Base-by-base conservation (phyloP, 805 yeast genomes). In the Brettanomyces nanus region DNA sequence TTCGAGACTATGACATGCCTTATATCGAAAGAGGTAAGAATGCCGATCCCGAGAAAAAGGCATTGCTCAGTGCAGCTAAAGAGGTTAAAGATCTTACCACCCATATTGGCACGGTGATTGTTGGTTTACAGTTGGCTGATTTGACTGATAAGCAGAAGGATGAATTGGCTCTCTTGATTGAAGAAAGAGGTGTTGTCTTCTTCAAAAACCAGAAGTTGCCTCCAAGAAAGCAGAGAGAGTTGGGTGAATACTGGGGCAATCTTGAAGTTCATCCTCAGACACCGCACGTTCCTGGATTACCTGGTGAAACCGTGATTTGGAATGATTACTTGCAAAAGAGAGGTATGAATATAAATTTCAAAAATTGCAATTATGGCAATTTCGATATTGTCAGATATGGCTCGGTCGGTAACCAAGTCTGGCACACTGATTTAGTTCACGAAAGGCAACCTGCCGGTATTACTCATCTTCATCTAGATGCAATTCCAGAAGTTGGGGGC, bases 381-480 rank as follows among this genome's bases (percentile, higher is more conserved):
- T 49, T 47, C 45, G 48, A 42, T 38, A 18, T 20, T n/a, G 6
- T 11, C 5, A 37, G 33, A 11, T 36, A 41, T 19, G 35, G 39
- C 14, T 36, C 42, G 13, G 20, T 38, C 10, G 49, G 47, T 31
- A 52, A 52, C 29, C 50, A 61, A 21, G 53, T 49, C 14, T 72
- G 74, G 73, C 80, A 74, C 58, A 65, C 75, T 4, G 52, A 48
- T 50, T 61, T 75, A 36, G 68, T 68, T 30, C 77, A 73, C 47
- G 80, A 75, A 57, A 59, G 61, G 33, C 73, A 71, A 39, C 79
- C 80, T 5, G 71, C 80, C 2, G 77, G 75, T 18, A 59, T 68
- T 45, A 73, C 81, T 4, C 71, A 68, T 44, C 60, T 77, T 46
- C 73, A 73, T 46, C 61, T 67, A 45, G 75, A 73, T 48, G 58